Conservation (phyloP, 805 yeast genomes). For the Candida pini region DNA sequence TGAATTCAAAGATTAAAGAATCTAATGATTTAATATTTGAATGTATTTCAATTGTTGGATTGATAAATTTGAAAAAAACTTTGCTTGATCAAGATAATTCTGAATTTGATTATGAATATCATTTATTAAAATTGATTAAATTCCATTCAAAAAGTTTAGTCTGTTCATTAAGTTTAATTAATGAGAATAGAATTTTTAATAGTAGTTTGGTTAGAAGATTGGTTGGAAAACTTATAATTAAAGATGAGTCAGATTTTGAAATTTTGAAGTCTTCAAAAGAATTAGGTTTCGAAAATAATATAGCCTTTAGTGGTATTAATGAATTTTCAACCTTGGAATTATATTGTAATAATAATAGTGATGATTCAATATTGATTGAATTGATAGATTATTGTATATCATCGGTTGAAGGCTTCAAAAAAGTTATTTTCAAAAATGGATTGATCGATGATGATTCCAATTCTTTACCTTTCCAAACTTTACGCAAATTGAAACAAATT, state of each 20-base stretch:
- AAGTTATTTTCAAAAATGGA: constrained; percentile 5
- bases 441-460: neutral
- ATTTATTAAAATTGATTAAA: neutral
- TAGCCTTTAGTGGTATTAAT: neutral
- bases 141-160: neutral
- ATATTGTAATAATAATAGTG: neutral
- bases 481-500: neutral
- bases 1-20: neutral
- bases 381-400: neutral
- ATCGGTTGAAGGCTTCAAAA: neutral
- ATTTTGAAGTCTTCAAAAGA: neutral
- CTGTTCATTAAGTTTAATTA: neutral
- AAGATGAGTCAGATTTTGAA: neutral
- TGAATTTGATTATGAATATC: too few species aligned
- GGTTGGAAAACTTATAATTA: neutral
- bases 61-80: neutral
- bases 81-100: too few species aligned
- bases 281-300: neutral
- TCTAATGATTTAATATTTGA: constrained; percentile 1
- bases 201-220: neutral
- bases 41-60: constrained; percentile 1
- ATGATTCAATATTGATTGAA: neutral
- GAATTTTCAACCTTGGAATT: too few species aligned
- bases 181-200: neutral
- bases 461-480: neutral